Base-by-base conservation (phyloP, 768 basidiomycete species). In the Pulveroboletus sp. region DNA sequence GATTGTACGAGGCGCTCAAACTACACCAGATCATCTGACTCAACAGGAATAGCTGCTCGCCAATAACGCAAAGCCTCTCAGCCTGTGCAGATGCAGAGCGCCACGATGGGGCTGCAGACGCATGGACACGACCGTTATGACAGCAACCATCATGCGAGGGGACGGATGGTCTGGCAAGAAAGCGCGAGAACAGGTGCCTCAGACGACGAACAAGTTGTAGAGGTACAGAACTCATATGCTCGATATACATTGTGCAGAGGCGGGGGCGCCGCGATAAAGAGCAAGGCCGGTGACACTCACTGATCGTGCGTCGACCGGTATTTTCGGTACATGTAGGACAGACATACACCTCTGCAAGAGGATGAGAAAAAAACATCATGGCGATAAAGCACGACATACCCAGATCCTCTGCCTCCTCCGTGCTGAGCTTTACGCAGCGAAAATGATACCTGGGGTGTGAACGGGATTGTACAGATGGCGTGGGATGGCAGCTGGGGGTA, bases 371-470 rank as follows among this genome's bases (percentile, higher is more conserved):
- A 45, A 42, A 41, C 9, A 43, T 16, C 6, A 24, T 14, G 32
- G 5, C n/a, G 36, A 43, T 41, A 49, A 50, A 41, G 43, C 14
- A 39, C 25, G 49, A 79, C 88, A 74, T 66, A 90, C 88, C 79
- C 65, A 93, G 86, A 63, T 88, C 84, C 60, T 83, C 83, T 9
- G 90, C 90, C 55, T 84, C 76, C 43, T 75, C 69, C 55, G 80
- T 78, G 49, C 65, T 74, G 40, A 92, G 65, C 50, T 78, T 70
- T 10, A 91, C 75, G 68, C 90, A 93, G n/a, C 69, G 67, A 58
- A 92, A 92, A 66, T 93, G 90, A 67, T 82, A 90, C 90, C 90
- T 93, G 44, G 6, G n/a, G 43, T 10, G 29, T 23, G 12, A 9
- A n/a, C 9, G 33, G 43, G 47, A 50, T 29, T 31, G 23, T 16